Evolutionary conservation across 1,284 basidiomycete species (phyloP).

Genomic region (Earliella scabrosa): DNA sequence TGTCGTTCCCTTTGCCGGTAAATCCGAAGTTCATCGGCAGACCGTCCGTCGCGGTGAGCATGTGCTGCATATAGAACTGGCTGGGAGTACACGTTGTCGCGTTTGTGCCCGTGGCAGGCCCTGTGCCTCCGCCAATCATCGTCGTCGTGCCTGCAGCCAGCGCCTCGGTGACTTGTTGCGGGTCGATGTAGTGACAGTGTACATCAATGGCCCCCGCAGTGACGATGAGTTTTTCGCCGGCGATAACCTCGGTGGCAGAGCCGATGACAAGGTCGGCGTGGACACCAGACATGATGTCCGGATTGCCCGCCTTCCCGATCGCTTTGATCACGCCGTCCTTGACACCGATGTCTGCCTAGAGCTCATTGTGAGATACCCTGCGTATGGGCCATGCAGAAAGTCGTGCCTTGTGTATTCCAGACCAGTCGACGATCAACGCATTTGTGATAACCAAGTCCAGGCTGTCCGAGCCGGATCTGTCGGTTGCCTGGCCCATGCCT

Average conservation of each 20-base stretch:
- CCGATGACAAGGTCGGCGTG: slow-evolving; percentile 80
- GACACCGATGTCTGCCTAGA: slow-evolving; percentile 90
- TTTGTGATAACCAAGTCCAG: slow-evolving; percentile 96
- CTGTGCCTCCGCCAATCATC: slow-evolving; percentile 92
- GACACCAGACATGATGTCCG: slow-evolving; percentile 89
- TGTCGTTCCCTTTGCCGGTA: slow-evolving; percentile 95
- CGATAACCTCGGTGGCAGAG: slow-evolving; percentile 93
- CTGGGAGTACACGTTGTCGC: slow-evolving; percentile 97
- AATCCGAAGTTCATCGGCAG: slow-evolving; percentile 93
- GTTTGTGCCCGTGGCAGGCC: slow-evolving; percentile 88
- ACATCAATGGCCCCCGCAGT: slow-evolving; percentile 95
- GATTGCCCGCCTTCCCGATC: slow-evolving; percentile 97
- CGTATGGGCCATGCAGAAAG: neutral
- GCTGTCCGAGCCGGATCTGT: slow-evolving; percentile 66
- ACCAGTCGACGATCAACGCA: slow-evolving; percentile 93
- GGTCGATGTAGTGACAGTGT: slow-evolving; percentile 94
- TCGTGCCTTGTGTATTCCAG: slow-evolving; percentile 90
- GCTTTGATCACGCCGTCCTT: slow-evolving; percentile 85
- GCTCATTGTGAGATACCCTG: neutral
- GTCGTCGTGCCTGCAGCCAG: slow-evolving; percentile 82
- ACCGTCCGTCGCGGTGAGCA: slow-evolving; percentile 89
- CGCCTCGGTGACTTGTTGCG: slow-evolving; percentile 83
- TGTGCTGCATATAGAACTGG: slow-evolving; percentile 84
- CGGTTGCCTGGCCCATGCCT: slow-evolving; percentile 94
- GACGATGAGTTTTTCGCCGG: slow-evolving; percentile 92